Evolutionary conservation across 2,329 filamentous ascomycete genomes (phyloP).

Genomic region (Phialophora macrospora): DNA sequence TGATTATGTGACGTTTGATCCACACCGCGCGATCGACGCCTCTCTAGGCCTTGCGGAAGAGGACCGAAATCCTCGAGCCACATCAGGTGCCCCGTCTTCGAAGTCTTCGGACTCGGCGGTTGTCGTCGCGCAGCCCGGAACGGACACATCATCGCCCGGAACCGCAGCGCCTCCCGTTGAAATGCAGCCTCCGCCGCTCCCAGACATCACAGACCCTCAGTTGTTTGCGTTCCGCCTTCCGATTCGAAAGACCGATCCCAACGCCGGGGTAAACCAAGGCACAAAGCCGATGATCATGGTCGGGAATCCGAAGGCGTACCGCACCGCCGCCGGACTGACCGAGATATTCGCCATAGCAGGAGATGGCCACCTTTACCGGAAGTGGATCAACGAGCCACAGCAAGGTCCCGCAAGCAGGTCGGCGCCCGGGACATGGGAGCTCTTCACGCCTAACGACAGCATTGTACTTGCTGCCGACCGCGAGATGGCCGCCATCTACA

Average conservation of each 20-base stretch:
- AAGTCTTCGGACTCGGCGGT: neutral
- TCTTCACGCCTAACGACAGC: neutral
- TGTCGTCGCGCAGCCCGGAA: neutral
- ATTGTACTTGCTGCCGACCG: neutral
- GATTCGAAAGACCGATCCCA: neutral
- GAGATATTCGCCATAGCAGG: neutral
- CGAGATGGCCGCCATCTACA: neutral
- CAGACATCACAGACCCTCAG: neutral
- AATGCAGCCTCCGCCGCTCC: neutral
- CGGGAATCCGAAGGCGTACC: neutral
- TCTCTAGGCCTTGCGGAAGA: neutral
- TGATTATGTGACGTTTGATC: neutral
- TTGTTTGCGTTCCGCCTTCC: neutral
- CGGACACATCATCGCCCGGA: neutral
- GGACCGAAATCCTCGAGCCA: neutral
- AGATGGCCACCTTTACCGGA: neutral
- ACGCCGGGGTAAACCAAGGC: neutral
- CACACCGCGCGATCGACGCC: neutral
- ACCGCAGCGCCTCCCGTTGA: neutral
- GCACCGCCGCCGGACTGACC: neutral
- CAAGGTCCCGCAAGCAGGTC: neutral
- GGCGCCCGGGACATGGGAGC: neutral
- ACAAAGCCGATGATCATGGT: conserved; percentile 1
- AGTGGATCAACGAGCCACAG: neutral
- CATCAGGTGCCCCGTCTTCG: neutral